Conservation (phyloP, 1,139 yeast genomes). For the Pichia kudriavzevii region DNA sequence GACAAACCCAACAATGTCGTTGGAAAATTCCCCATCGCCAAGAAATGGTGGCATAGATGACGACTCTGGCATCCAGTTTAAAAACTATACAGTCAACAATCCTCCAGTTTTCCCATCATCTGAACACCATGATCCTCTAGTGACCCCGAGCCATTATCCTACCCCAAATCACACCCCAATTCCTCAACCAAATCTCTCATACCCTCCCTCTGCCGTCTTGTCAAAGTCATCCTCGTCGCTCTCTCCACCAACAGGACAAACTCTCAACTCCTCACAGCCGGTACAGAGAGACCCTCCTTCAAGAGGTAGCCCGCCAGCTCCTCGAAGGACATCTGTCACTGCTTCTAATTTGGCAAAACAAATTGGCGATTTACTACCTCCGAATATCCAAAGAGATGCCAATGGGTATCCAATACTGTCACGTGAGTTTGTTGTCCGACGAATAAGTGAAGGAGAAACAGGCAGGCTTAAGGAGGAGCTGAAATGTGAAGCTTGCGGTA, state of each 20-base stretch:
- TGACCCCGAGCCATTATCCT: constrained; percentile 11
- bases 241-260: constrained; percentile 1
- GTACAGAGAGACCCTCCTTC: too few relatives aligned
- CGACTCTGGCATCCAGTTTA: constrained; percentile 6
- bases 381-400: constrained; percentile 9
- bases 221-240: too few relatives aligned
- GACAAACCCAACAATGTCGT: too few relatives aligned
- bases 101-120: constrained; percentile 8
- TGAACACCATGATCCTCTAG: not conserved
- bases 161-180: constrained; percentile 5
- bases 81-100: constrained; percentile 10
- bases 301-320: too few relatives aligned
- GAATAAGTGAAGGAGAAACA: constrained; percentile 81
- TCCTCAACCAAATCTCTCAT: too few relatives aligned
- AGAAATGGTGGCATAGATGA: too few relatives aligned
- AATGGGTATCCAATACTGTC: constrained; percentile 36
- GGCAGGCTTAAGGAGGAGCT: constrained; percentile 77
- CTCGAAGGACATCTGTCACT: constrained; percentile 2
- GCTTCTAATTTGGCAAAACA: not conserved
- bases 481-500: constrained; percentile 85
- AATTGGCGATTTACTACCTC: constrained; percentile 4
- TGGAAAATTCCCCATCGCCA: too few relatives aligned
- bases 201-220: too few relatives aligned
- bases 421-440: constrained; percentile 69
- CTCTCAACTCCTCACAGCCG: too few relatives aligned